These are phyloP conservation scores for Chaetoceros muelleri DNA, from an alignment of 108 stramenopile genomes.

Conservation along the genomic window DNA sequence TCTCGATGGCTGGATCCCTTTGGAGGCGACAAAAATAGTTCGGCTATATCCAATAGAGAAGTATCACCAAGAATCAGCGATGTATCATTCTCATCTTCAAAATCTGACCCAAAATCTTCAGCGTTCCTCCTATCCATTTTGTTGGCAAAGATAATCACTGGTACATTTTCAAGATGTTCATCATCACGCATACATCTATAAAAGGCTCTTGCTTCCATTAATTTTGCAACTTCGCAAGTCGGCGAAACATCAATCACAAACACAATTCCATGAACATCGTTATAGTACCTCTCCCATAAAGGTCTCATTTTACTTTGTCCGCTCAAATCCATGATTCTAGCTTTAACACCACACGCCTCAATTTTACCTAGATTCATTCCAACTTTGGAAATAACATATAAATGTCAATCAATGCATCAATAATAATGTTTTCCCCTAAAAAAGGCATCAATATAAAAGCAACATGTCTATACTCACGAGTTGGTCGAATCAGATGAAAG, in stretches of 20 bases:
- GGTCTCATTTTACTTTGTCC: slow-evolving; percentile 51
- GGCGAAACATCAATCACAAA: slow-evolving; percentile 37
- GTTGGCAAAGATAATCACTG: slow-evolving; percentile 26
- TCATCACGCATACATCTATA: neutral
- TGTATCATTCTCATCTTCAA: slow-evolving; percentile 18
- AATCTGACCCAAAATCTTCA: slow-evolving; percentile 12
- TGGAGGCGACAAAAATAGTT: slow-evolving; percentile 11
- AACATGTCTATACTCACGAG: slow-evolving; percentile 23
- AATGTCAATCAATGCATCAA: neutral
- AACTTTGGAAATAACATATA: slow-evolving; percentile 9
- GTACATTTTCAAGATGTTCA: neutral
- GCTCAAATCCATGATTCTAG: slow-evolving; percentile 62
- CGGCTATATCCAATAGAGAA: slow-evolving; percentile 7
- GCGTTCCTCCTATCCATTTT: slow-evolving; percentile 22
- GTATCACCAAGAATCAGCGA: neutral
- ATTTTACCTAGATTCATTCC: slow-evolving; percentile 72
- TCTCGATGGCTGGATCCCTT: neutral
- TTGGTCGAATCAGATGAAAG: slow-evolving; percentile 57
- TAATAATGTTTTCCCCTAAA: neutral
- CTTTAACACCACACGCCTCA: slow-evolving; percentile 51
- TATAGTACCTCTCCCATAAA: slow-evolving; percentile 74
- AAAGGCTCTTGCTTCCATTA: neutral
- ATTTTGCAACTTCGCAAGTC: slow-evolving; percentile 5
- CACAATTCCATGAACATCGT: slow-evolving; percentile 64
- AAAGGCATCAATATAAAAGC: slow-evolving; percentile 3